A percentile compares a stretch with the other conserved stretches of the same genome.
These are phyloP conservation scores for Rhinocladiella mackenziei DNA, from an alignment of 2,329 filamentous ascomycete genomes.

Conservation along the genomic window DNA sequence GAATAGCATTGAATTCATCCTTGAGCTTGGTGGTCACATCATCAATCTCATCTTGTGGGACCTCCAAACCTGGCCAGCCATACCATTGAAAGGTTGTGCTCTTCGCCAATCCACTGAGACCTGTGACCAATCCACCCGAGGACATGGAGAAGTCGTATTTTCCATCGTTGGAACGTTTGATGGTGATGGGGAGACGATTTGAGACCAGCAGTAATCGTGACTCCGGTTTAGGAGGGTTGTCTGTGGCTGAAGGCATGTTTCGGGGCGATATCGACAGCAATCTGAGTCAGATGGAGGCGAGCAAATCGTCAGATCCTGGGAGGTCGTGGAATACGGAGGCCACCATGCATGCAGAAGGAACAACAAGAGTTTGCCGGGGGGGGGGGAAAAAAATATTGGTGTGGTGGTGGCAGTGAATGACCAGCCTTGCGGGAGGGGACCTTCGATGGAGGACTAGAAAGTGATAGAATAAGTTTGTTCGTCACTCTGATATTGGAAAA, in stretches of 20 bases:
- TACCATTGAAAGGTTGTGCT: slow-evolving; percentile 98
- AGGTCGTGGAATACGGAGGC: too few species aligned
- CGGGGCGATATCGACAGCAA: too few species aligned
- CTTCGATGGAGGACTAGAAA: too few species aligned
- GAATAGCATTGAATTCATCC: slow-evolving; percentile 82
- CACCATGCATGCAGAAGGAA: too few species aligned
- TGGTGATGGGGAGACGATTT: slow-evolving; percentile 92
- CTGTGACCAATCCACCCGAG: slow-evolving; percentile 90
- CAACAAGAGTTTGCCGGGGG: too few species aligned
- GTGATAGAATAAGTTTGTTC: too few species aligned
- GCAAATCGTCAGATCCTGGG: too few species aligned
- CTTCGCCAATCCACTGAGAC: slow-evolving; percentile 85
- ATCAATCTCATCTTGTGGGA: slow-evolving; percentile 76
- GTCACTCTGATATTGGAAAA: too few species aligned
- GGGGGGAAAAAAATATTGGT: too few species aligned
- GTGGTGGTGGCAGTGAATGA: too few species aligned
- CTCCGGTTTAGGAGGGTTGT: slow-evolving; percentile 21
- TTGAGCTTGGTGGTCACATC: slow-evolving; percentile 73
- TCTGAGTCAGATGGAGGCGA: too few species aligned
- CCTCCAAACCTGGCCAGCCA: slow-evolving; percentile 91
- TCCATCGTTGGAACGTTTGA: slow-evolving; percentile 88
- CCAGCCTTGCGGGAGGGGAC: too few species aligned
- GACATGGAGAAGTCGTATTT: slow-evolving; percentile 95
- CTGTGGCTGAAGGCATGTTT: slow-evolving; percentile 25
- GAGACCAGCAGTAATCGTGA: slow-evolving; percentile 74